Percentiles rank a stretch among this genome's conserved stretches.
Evolutionary conservation across 192 early-diverging fungal genomes (phyloP).

Genomic region (Backusella circina): DNA sequence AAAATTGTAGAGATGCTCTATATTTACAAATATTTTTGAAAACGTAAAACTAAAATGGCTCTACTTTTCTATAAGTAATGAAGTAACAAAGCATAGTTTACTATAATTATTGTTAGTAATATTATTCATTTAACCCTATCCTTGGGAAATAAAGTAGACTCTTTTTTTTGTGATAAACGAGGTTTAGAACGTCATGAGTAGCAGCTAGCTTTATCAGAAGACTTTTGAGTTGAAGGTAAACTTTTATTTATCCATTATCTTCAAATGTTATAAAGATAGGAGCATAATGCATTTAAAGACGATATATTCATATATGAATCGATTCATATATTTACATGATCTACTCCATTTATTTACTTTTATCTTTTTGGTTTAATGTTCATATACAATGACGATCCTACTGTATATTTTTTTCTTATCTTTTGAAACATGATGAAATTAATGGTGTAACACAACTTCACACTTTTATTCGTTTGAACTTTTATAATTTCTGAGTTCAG

Average conservation of each 20-base stretch:
- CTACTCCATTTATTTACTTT: background rate
- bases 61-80: background rate
- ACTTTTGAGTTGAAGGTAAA: background rate
- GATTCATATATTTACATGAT: background rate
- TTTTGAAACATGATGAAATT: background rate
- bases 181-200: conserved; percentile 1
- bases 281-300: background rate
- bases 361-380: background rate
- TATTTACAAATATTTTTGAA: background rate
- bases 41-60: background rate
- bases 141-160: background rate
- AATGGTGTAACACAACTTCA: background rate
- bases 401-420: background rate
- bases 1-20: background rate
- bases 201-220: background rate
- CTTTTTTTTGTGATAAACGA: background rate
- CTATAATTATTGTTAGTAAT: background rate
- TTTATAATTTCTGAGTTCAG: background rate
- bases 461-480: background rate
- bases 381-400: background rate
- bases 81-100: background rate
- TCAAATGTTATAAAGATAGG: no score
- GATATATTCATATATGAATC: background rate
- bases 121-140: background rate
- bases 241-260: background rate